Evolutionary conservation across 305 asterid species (phyloP).

Genomic region (Plantago rigida): DNA sequence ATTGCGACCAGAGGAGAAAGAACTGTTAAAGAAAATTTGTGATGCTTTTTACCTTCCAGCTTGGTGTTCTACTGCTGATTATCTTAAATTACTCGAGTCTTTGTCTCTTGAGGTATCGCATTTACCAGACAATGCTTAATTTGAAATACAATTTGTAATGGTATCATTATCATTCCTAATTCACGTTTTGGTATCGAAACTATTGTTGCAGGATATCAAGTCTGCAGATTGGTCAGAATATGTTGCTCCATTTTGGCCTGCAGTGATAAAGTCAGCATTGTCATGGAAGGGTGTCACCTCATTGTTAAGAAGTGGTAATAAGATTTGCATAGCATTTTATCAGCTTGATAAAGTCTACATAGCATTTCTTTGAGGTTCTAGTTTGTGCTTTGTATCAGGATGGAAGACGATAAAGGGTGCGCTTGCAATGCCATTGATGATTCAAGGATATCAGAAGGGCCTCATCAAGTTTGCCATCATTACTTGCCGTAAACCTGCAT

Average conservation of each 20-base stretch:
- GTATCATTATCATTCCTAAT: not conserved
- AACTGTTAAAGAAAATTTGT: conserved; percentile 60
- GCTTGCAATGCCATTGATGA: conserved; percentile 80
- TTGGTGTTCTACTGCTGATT: conserved; percentile 83
- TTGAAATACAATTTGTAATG: not conserved
- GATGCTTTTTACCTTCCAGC: conserved; percentile 72
- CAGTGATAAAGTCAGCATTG: conserved; percentile 73
- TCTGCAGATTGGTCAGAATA: conserved; percentile 73
- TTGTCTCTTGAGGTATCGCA: conserved; percentile 52
- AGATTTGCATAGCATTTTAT: not conserved
- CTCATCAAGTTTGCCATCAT: conserved; percentile 73
- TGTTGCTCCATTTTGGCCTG: conserved; percentile 98
- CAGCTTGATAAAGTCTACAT: too few species aligned
- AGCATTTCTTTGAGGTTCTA: not conserved
- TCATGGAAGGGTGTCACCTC: conserved; percentile 88
- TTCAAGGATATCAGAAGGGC: conserved; percentile 76
- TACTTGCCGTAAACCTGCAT: conserved; percentile 63
- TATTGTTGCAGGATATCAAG: conserved; percentile 58
- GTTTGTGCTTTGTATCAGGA: conserved; percentile 33
- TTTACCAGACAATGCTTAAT: too few species aligned
- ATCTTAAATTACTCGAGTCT: conserved; percentile 59
- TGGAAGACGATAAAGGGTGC: conserved; percentile 96
- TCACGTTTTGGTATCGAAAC: conserved; percentile 3
- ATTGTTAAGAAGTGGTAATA: conserved; percentile 57
- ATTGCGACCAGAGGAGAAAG: conserved; percentile 49